Conservation (phyloP, 805 yeast genomes). For the Wickerhamomyces bovis region DNA sequence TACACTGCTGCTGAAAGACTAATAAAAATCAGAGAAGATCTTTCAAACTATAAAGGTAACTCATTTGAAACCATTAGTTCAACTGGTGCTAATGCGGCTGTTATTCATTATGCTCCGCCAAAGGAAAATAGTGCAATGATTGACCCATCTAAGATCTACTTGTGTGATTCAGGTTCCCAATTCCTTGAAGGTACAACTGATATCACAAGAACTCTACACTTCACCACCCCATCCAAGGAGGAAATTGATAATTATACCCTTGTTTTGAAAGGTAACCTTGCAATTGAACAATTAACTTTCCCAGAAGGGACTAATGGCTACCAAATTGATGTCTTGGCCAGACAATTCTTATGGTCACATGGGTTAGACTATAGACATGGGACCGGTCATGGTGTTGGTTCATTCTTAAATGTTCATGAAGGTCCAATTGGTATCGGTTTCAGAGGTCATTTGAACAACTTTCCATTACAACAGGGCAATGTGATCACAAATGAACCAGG, state of each 20-base stretch:
- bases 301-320: constrained; percentile 73
- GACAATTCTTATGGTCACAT: constrained; percentile 73
- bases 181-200: constrained; percentile 94
- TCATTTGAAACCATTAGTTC: constrained; percentile 77
- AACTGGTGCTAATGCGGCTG: constrained; percentile 68
- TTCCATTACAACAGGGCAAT: constrained; percentile 60
- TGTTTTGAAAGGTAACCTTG: constrained; percentile 88
- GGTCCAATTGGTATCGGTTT: constrained; percentile 82
- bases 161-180: constrained; percentile 90
- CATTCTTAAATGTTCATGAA: constrained; percentile 88
- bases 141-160: constrained; percentile 60
- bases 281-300: constrained; percentile 73
- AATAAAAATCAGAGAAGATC: constrained; percentile 44
- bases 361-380: constrained; percentile 92
- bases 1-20: constrained; percentile 59
- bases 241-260: constrained; percentile 68
- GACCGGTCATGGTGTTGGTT: constrained; percentile 97
- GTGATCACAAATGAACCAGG: constrained; percentile 93
- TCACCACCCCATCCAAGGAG: constrained; percentile 48
- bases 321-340: constrained; percentile 72
- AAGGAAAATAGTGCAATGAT: constrained; percentile 51
- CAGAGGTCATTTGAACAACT: constrained; percentile 40
- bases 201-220: constrained; percentile 82
- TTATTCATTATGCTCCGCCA: constrained; percentile 72
- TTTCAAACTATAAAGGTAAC: constrained; percentile 55